Base-by-base conservation (phyloP, 2,329 filamentous ascomycete species). In the Fragosphaeria purpurea region DNA sequence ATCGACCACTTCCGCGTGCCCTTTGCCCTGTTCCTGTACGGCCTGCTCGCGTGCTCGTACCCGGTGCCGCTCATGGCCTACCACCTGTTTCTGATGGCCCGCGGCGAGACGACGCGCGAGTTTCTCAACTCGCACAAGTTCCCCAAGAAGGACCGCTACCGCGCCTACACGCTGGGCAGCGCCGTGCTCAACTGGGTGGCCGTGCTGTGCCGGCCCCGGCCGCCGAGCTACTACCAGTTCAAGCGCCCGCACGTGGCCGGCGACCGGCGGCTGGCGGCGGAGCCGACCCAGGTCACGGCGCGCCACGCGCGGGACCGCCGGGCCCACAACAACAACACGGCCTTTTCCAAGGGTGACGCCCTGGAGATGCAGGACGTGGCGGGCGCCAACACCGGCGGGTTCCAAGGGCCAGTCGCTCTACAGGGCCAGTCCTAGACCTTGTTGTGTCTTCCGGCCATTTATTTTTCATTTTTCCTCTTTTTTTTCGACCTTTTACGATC, bases 101-200 rank as follows among this genome's bases (percentile, higher is more conserved):
- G 91, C 35, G 93, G 91, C 46, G 91, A 98, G 71, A 98, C 91
- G 0, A 98, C 93, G 1, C 78, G 93, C 58, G 93, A 98, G 67
- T 96, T 95, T 65, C 80, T 98, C 57, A 95, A 95, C 68, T 90
- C 86, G 5, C 88, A 95, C 68, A 97, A 97, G 67, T 97, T 98
- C 64, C 72, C 85, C 56, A 94, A 93, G 69, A 85, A 85, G 59
- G 91, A 98, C 64, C 82, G 93, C 10, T 94, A 95, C 67, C 77
- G 90, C 42, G 88, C 93, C 1, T 98, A 95, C 60, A 90, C 82
- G 2, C 89, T 94, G 62, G 83, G 82, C 38, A 85, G 73, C 57
- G 71, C 85, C 45, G 66, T 85, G 61, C 83, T 77, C 61, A 98
- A 98, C 66, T 89, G 87, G 77, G 67, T 86, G 39, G 77, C 83